phyloP scores from a whole-genome alignment of 805 yeast species.

The Metschnikowia picachoensis region DNA sequence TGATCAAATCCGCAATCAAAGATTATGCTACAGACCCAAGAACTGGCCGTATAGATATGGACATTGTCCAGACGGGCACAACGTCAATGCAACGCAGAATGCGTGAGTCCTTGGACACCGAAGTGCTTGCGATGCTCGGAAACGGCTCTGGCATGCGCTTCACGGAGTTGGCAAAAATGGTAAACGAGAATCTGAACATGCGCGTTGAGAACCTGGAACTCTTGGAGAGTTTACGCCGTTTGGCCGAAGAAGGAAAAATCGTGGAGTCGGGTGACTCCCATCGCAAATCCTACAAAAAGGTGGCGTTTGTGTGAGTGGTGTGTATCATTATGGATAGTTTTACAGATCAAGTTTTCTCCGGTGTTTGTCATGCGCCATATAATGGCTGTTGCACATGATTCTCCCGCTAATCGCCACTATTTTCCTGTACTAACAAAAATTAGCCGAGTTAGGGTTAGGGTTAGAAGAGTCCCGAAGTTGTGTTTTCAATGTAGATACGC shows the following conservation, averaged over 20 bases:
- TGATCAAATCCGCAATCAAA: constrained; percentile 90
- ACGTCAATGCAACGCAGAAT: constrained; percentile 79
- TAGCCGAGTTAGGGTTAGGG: too few relatives aligned
- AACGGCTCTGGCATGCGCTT: constrained; percentile 50
- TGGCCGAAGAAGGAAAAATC: constrained; percentile 69
- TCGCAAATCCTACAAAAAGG: constrained; percentile 51
- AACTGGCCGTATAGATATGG: constrained; percentile 97
- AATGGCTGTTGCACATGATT: too few relatives aligned
- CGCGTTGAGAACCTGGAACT: constrained; percentile 70
- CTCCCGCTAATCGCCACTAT: too few relatives aligned
- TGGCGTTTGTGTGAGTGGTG: constrained; percentile 14
- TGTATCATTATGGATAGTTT: too few relatives aligned
- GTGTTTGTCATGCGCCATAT: too few relatives aligned
- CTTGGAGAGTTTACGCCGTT: constrained; percentile 59
- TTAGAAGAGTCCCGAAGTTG: too few relatives aligned
- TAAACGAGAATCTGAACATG: constrained; percentile 63
- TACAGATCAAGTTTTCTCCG: too few relatives aligned
- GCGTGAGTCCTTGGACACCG: constrained; percentile 68
- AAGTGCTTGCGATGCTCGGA: constrained; percentile 52
- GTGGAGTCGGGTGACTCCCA: constrained; percentile 69
- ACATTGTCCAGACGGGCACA: constrained; percentile 92
- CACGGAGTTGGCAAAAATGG: constrained; percentile 51
- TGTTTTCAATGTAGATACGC: too few relatives aligned
- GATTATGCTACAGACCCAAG: constrained; percentile 98
- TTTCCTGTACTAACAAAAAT: too few relatives aligned